A percentile compares a stretch with the other conserved stretches of the same genome.
These are phyloP conservation scores for Aspergillus olivimuriae DNA, from an alignment of 495 filamentous ascomycete species.

Conservation along the genomic window DNA sequence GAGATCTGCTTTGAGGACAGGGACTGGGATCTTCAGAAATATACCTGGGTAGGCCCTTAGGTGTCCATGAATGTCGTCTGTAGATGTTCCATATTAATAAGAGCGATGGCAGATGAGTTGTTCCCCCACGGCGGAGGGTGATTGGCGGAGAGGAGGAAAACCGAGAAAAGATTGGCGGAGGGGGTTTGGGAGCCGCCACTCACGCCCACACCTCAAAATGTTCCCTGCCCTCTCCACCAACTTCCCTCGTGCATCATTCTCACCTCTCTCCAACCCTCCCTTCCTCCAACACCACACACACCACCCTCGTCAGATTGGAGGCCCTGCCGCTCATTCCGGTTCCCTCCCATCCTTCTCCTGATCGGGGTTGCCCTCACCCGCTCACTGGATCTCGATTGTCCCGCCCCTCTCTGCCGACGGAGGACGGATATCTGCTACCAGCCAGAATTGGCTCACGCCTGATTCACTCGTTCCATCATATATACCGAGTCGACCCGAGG, in stretches of 20 bases:
- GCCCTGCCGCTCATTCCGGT: background rate
- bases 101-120: too few species aligned
- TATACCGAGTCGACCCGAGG: slow-evolving; percentile 1
- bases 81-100: too few species aligned
- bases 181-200: background rate
- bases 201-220: slow-evolving; percentile 5
- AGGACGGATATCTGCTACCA: too few species aligned
- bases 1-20: too few species aligned
- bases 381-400: background rate
- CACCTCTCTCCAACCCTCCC: background rate
- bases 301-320: background rate
- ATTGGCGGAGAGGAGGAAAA: background rate
- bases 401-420: background rate
- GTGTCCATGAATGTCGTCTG: too few species aligned
- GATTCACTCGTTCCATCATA: slow-evolving; percentile 4
- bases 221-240: background rate
- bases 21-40: too few species aligned
- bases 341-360: background rate
- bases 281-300: too few species aligned
- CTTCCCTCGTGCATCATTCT: background rate
- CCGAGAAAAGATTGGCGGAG: background rate
- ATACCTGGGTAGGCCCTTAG: too few species aligned
- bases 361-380: too few species aligned
- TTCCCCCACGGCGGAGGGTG: background rate
- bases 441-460: too few species aligned